A percentile compares a stretch with the other conserved stretches of the same genome.
These are phyloP conservation scores for Castanea sativa DNA, from an alignment of 306 rosid species.

Conservation along the genomic window DNA sequence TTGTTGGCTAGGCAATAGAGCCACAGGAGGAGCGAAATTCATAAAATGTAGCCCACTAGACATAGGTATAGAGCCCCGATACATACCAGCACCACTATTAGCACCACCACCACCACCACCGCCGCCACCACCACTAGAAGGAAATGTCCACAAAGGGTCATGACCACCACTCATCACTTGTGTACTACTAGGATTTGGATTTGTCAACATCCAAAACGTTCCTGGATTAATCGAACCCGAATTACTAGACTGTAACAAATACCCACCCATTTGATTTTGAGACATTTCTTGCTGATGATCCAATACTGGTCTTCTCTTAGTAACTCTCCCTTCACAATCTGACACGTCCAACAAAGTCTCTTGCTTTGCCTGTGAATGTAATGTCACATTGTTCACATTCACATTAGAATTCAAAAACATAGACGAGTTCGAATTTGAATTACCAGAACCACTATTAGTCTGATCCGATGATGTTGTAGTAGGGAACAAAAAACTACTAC, in stretches of 20 bases:
- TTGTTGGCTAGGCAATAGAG: constrained; percentile 62
- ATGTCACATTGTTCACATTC: constrained; percentile 29
- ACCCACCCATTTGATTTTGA: constrained; percentile 51
- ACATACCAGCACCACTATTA: constrained; percentile 23
- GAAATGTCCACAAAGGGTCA: constrained; percentile 53
- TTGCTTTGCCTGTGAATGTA: constrained; percentile 49
- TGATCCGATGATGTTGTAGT: constrained; percentile 25
- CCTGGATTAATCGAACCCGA: constrained; percentile 67
- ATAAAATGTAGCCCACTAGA: constrained; percentile 70
- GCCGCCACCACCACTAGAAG: constrained; percentile 10
- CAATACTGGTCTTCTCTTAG: constrained; percentile 61
- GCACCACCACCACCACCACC: not conserved
- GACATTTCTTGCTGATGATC: constrained; percentile 53
- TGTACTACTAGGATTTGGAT: constrained; percentile 24
- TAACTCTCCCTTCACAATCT: constrained; percentile 34
- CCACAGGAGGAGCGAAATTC: constrained; percentile 80
- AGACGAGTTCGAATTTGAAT: constrained; percentile 28
- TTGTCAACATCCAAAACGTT: constrained; percentile 71
- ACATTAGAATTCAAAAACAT: constrained; percentile 61
- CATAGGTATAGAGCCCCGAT: constrained; percentile 46
- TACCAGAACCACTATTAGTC: constrained; percentile 12
- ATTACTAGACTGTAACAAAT: constrained; percentile 58
- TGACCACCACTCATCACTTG: constrained; percentile 23
- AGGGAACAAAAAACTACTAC: constrained; percentile 37
- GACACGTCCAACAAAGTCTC: constrained; percentile 30